Conservation (phyloP, 2,329 filamentous ascomycete genomes). For the Epichloe festucae region DNA sequence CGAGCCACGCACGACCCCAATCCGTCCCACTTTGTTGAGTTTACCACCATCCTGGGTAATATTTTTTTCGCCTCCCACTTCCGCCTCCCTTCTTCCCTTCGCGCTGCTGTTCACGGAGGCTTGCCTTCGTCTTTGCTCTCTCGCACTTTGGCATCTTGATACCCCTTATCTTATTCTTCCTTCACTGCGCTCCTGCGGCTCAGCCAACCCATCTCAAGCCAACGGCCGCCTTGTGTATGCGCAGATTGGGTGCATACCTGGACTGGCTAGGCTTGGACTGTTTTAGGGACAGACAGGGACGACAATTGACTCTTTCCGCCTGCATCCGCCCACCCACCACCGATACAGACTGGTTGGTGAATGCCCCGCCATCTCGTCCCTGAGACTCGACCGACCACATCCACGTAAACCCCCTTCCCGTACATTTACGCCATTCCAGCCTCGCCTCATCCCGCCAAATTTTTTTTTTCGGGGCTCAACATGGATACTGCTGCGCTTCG, state of each 20-base stretch:
- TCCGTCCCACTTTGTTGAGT: too few relatives aligned
- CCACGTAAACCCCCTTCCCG: conserved; percentile 1
- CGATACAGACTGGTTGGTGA: conserved; percentile 1
- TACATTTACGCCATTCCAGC: not conserved
- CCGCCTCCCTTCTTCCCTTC: not conserved
- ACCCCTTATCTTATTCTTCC: not conserved
- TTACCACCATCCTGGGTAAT: too few relatives aligned
- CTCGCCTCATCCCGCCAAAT: not conserved
- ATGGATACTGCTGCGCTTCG: conserved; percentile 68
- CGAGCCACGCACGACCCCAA: not conserved
- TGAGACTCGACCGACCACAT: conserved; percentile 2
- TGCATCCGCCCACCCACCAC: not conserved
- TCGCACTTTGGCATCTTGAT: not conserved
- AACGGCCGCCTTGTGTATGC: not conserved
- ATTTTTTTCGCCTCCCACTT: not conserved
- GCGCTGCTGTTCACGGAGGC: not conserved
- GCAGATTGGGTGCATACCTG: not conserved
- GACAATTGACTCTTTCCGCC: too few relatives aligned
- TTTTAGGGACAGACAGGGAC: not conserved
- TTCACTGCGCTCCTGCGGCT: not conserved
- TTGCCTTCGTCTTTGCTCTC: not conserved
- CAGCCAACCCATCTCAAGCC: not conserved
- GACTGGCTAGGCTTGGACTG: not conserved
- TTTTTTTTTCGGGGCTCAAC: conserved; percentile 7
- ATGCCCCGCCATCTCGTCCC: conserved; percentile 6